Percentiles rank a stretch among this genome's conserved stretches.
These are phyloP conservation scores for Jaltomata sinuosa DNA, from an alignment of 257 asterid genomes.

Conservation along the genomic window DNA sequence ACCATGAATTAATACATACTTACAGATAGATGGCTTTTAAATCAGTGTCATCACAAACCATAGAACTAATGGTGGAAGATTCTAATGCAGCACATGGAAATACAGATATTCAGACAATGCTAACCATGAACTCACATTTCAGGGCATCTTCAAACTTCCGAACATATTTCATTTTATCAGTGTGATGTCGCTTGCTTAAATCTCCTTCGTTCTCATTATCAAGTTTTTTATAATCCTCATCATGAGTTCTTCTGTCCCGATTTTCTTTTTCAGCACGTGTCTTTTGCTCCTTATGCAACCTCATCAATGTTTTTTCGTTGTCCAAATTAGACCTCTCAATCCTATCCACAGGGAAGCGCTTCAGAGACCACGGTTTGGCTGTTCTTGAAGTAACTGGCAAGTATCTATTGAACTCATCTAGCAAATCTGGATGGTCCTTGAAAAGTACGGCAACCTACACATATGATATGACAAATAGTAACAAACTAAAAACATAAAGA, in stretches of 20 bases:
- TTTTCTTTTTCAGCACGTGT: neutral
- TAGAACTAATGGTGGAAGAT: neutral
- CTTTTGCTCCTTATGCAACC: neutral
- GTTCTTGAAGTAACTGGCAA: conserved; percentile 58
- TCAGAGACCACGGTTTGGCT: conserved; percentile 20
- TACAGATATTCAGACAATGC: neutral
- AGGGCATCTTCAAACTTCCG: conserved; percentile 61
- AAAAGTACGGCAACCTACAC: conserved; percentile 76
- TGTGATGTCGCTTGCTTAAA: conserved; percentile 38
- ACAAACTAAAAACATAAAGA: neutral
- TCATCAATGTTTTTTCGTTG: conserved; percentile 46
- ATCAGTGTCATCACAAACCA: neutral
- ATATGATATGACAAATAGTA: neutral
- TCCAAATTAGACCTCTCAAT: conserved; percentile 64
- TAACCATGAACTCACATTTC: conserved; percentile 52
- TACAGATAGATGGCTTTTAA: neutral
- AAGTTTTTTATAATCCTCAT: conserved; percentile 49
- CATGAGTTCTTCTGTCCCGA: neutral
- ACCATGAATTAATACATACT: neutral
- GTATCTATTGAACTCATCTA: conserved; percentile 52
- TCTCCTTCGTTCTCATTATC: conserved; percentile 59
- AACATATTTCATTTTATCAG: conserved; percentile 59
- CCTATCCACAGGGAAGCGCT: conserved; percentile 57
- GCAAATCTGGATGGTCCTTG: conserved; percentile 83
- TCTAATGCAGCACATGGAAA: neutral